Evolutionary conservation across 139 green algal genomes (phyloP).

Genomic region (Picochlorum sp.): DNA sequence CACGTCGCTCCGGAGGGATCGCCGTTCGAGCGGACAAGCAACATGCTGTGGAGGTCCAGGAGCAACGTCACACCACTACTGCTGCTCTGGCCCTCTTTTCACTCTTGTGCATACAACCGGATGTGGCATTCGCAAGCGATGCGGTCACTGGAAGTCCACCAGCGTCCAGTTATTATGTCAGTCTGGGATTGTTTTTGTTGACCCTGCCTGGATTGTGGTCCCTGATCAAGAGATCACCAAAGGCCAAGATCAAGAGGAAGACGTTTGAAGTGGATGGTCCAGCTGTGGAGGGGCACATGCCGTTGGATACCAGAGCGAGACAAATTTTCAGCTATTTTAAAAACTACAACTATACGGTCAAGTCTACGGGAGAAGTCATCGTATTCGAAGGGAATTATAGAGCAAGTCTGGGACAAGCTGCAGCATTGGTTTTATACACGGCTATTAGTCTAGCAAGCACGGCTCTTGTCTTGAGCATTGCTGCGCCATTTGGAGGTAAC

Average conservation of each 20-base stretch:
- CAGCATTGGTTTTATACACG: constrained; percentile 73
- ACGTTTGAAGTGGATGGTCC: constrained; percentile 72
- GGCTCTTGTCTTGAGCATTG: constrained; percentile 73
- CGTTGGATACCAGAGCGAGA: constrained; percentile 54
- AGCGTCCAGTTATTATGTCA: constrained; percentile 67
- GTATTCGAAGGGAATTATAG: constrained; percentile 73
- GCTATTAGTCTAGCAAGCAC: constrained; percentile 63
- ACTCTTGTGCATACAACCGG: background rate
- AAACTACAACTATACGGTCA: constrained; percentile 71
- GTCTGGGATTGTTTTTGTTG: constrained; percentile 74
- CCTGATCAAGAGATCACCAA: constrained; percentile 79
- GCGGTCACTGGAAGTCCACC: constrained; percentile 9
- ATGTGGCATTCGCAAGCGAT: constrained; percentile 2
- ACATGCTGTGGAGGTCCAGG: too few species aligned
- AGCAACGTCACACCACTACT: too few species aligned
- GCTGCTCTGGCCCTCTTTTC: too few species aligned
- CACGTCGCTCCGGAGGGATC: too few species aligned
- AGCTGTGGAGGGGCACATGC: constrained; percentile 31
- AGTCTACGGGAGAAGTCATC: constrained; percentile 78
- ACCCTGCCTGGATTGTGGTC: constrained; percentile 77
- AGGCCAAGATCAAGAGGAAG: constrained; percentile 62
- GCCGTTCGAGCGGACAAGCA: too few species aligned
- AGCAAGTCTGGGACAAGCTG: constrained; percentile 68
- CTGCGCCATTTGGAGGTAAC: constrained; percentile 37
- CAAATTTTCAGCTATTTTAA: constrained; percentile 74